Base-by-base conservation (phyloP, 352 stramenopile genomes). In the Discostella stelligera region DNA sequence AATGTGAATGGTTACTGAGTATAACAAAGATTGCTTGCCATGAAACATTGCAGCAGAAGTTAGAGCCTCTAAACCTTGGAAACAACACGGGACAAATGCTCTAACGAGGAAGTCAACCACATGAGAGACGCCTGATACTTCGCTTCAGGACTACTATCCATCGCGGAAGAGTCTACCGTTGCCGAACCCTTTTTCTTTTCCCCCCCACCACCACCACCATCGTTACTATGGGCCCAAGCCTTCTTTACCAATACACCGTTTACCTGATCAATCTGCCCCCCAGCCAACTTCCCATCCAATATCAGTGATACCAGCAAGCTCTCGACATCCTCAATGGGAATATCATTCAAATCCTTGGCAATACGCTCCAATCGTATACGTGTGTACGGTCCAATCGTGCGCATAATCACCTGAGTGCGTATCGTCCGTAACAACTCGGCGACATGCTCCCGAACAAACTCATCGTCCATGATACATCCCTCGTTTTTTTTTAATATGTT, bases 381-480 rank as follows among this genome's bases (percentile, higher is more conserved):
- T 23, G 94, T 93, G 77, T 98, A 98, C 0, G 95, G 95, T 52
- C 93, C 95, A 77, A 98, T 93, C 52, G 97, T 95, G 67, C 95
- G 95, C 30, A 97, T 82, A 61, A 98, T 82, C 50, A 98, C 96
- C 80, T 98, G 97, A 71, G 90, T 97, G 16, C 96, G 92, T 79
- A 98, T 98, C 3, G 95, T 98, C 20, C 93, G 91, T 20, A 98
- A 73, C 50, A 98, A 87, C 66, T 96, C 94, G 71, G 96, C 94
- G 21, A 98, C 94, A 79, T 98, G 96, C 71, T 97, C 91, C 75
- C 95, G 94, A 54, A 98, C 95, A 81, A 98, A 98, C 63, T 96
- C 93, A 82, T 98, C 96, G 23, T 94, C 91, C 93, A 97, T 98
- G 67, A 98, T 95, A 16, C 90, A 84, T 16, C 91, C 84, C 54